Conservation (phyloP, 305 asterid genomes). For the Fraxinus dipetala region DNA sequence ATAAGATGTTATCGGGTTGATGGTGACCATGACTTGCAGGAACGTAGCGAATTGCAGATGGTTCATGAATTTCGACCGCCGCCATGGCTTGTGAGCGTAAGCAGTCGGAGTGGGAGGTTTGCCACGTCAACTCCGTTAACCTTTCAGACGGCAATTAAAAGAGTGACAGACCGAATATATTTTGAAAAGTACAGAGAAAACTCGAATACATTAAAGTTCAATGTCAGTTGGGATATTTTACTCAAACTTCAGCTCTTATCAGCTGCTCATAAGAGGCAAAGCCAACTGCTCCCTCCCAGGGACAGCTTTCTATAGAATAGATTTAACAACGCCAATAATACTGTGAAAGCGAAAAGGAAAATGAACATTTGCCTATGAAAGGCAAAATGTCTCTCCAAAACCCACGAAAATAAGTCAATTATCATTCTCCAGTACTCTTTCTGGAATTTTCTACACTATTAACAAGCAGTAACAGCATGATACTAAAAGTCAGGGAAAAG, state of each 20-base stretch:
- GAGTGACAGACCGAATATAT: not conserved
- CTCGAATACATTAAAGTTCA: not conserved
- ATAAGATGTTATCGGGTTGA: too few species aligned
- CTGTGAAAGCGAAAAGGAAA: not conserved
- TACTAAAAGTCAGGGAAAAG: constrained; percentile 4
- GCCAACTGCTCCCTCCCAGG: not conserved
- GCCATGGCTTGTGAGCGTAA: not conserved
- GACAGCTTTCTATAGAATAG: not conserved
- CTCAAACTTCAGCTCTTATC: not conserved
- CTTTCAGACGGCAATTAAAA: not conserved
- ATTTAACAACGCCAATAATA: not conserved
- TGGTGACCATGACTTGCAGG: too few species aligned
- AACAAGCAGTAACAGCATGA: constrained; percentile 11
- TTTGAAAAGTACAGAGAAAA: not conserved
- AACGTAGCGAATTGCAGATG: too few species aligned
- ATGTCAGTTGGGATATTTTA: not conserved
- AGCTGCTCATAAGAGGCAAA: not conserved
- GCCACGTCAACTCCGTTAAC: not conserved
- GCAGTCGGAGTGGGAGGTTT: too few species aligned
- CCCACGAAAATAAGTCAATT: not conserved
- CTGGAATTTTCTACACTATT: constrained; percentile 31
- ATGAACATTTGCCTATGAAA: not conserved
- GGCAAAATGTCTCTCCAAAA: not conserved
- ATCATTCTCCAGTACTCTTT: constrained; percentile 15
- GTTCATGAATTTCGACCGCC: not conserved